phyloP scores from a whole-genome alignment of 2,329 filamentous ascomycete species.

The Aureobasidium sp. region DNA sequence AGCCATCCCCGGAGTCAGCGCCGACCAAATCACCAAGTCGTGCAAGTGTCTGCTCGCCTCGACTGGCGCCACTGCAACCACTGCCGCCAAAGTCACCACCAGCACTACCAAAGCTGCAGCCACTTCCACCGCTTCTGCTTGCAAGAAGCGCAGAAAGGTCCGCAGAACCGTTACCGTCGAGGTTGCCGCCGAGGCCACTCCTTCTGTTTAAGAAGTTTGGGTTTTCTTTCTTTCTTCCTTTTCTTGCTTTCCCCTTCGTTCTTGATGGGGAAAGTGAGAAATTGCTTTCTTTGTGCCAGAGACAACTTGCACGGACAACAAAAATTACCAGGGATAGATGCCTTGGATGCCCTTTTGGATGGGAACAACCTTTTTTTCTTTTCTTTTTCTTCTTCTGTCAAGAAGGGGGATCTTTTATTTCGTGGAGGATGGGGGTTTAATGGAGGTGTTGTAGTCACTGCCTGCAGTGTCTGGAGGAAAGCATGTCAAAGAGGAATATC shows the following conservation, averaged over 20 bases:
- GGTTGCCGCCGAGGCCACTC: not conserved
- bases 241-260: not conserved
- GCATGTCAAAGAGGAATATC: not conserved
- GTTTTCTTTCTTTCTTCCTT: not conserved
- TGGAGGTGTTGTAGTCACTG: not conserved
- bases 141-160: slow-evolving; percentile 14
- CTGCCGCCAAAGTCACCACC: not conserved
- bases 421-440: not conserved
- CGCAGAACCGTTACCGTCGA: slow-evolving; percentile 12
- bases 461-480: not conserved
- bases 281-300: not conserved
- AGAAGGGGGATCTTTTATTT: not conserved
- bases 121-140: not conserved
- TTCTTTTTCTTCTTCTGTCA: not conserved
- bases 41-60: not conserved
- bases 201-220: not conserved
- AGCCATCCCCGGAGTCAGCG: slow-evolving; percentile 2
- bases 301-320: not conserved
- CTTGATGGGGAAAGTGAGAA: not conserved
- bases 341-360: slow-evolving; percentile 12
- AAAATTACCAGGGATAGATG: not conserved
- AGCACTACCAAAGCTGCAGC: not conserved
- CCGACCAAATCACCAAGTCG: slow-evolving; percentile 1
- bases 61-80: not conserved
- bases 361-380: not conserved